Conservation (phyloP, 192 early-diverging fungal genomes). For the Helicostylum pulchrum region DNA sequence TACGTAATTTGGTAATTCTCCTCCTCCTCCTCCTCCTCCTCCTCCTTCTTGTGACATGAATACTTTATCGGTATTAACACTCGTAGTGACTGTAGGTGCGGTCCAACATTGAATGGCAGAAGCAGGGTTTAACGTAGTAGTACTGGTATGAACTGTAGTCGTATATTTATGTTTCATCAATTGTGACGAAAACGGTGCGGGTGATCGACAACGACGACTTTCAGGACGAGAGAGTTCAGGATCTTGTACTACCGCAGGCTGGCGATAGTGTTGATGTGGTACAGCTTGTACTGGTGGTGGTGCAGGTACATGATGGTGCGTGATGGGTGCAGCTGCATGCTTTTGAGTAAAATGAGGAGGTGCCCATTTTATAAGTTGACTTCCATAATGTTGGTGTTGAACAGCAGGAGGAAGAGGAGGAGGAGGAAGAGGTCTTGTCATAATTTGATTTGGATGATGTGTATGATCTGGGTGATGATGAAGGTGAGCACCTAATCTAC, state of each 20-base stretch:
- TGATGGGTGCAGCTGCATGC: neutral
- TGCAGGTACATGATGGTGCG: neutral
- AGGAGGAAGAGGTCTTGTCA: neutral
- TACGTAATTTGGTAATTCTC: neutral
- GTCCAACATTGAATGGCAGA: neutral
- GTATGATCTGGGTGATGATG: neutral
- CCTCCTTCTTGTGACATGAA: neutral
- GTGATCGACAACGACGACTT: neutral
- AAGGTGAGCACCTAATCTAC: neutral
- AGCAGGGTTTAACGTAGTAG: neutral
- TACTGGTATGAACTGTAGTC: neutral
- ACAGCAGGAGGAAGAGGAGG: no score
- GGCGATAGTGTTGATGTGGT: neutral
- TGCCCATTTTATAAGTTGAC: constrained; percentile 8
- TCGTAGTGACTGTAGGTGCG: neutral
- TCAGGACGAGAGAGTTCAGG: neutral
- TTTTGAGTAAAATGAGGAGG: neutral
- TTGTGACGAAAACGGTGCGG: neutral
- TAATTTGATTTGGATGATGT: neutral
- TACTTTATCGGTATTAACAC: neutral
- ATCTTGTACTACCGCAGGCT: constrained; percentile 2
- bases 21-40: neutral
- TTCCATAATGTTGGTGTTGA: constrained; percentile 9
- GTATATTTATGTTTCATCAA: neutral
- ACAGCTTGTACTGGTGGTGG: neutral